These are phyloP conservation scores for Penicillium sp. DNA, from an alignment of 2,329 filamentous ascomycete species.

Conservation along the genomic window DNA sequence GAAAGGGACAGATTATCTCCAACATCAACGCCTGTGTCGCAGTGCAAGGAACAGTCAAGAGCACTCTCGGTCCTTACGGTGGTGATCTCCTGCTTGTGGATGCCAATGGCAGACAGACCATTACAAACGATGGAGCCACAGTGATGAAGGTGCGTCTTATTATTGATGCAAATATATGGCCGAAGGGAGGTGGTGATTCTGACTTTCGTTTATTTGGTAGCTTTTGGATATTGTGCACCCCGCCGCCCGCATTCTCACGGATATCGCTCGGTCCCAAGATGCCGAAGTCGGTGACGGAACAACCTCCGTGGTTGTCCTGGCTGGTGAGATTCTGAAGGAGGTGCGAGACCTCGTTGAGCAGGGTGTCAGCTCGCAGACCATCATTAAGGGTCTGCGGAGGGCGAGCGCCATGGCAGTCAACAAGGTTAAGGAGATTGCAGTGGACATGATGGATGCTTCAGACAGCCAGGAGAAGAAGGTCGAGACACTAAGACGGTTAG, in stretches of 20 bases:
- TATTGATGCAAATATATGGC: neutral
- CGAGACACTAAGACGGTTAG: constrained; percentile 85
- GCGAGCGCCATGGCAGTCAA: constrained; percentile 90
- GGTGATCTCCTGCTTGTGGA: constrained; percentile 96
- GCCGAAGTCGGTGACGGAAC: constrained; percentile 98
- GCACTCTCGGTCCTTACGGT: constrained; percentile 92
- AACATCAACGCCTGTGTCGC: constrained; percentile 99
- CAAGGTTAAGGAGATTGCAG: constrained; percentile 97
- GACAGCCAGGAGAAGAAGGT: constrained; percentile 81
- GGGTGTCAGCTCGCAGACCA: constrained; percentile 94
- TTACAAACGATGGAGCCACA: constrained; percentile 98
- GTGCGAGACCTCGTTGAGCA: constrained; percentile 94
- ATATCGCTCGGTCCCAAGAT: constrained; percentile 98
- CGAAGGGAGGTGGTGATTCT: constrained; percentile 1
- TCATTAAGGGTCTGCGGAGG: constrained; percentile 92
- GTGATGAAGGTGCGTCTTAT: constrained; percentile 81
- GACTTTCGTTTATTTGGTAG: constrained; percentile 46
- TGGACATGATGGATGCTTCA: constrained; percentile 65
- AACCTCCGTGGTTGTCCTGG: constrained; percentile 93
- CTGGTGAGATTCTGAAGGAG: constrained; percentile 97
- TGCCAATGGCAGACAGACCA: constrained; percentile 91
- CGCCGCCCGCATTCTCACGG: constrained; percentile 92
- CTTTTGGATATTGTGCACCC: constrained; percentile 98
- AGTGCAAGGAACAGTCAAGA: constrained; percentile 93
- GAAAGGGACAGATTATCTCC: constrained; percentile 91